These are phyloP conservation scores for Clarireedia paspali DNA, from an alignment of 2,329 filamentous ascomycete species.

Conservation along the genomic window DNA sequence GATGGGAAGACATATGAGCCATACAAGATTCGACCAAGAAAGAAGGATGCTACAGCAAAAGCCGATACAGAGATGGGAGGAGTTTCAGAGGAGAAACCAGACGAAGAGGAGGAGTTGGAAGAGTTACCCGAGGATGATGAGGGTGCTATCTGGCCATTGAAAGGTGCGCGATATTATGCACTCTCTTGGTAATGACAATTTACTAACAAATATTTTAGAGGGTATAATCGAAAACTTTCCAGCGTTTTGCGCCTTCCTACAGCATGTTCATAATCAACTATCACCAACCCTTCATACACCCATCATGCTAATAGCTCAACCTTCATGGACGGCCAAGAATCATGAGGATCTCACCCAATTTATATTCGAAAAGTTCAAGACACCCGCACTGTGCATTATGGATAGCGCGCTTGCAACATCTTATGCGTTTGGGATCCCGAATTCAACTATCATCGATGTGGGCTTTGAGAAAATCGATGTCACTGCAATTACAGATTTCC, in stretches of 20 bases:
- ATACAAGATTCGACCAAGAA: constrained; percentile 65
- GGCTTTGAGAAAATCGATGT: constrained; percentile 90
- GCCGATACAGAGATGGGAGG: constrained; percentile 29
- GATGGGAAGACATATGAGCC: constrained; percentile 77
- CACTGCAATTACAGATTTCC: constrained; percentile 79
- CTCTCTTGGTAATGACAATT: constrained; percentile 1
- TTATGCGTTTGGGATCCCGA: constrained; percentile 69
- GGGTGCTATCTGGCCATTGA: constrained; percentile 82
- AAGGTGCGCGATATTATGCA: constrained; percentile 34
- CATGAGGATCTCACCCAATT: constrained; percentile 85
- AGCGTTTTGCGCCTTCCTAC: constrained; percentile 87
- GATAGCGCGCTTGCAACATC: constrained; percentile 82
- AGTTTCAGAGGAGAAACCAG: constrained; percentile 29
- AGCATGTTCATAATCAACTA: constrained; percentile 82
- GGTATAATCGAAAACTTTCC: constrained; percentile 86
- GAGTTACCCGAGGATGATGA: constrained; percentile 64
- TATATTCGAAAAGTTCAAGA: constrained; percentile 95
- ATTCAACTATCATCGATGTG: constrained; percentile 82
- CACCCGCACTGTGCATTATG: constrained; percentile 83
- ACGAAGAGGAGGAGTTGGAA: constrained; percentile 49
- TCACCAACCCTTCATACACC: constrained; percentile 92
- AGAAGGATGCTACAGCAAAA: constrained; percentile 35
- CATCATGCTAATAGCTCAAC: constrained; percentile 82
- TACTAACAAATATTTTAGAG: constrained; percentile 34
- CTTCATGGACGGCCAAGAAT: constrained; percentile 83